These are phyloP conservation scores for Colletotrichum spaethianum DNA, from an alignment of 2,329 filamentous ascomycete genomes.

Conservation along the genomic window DNA sequence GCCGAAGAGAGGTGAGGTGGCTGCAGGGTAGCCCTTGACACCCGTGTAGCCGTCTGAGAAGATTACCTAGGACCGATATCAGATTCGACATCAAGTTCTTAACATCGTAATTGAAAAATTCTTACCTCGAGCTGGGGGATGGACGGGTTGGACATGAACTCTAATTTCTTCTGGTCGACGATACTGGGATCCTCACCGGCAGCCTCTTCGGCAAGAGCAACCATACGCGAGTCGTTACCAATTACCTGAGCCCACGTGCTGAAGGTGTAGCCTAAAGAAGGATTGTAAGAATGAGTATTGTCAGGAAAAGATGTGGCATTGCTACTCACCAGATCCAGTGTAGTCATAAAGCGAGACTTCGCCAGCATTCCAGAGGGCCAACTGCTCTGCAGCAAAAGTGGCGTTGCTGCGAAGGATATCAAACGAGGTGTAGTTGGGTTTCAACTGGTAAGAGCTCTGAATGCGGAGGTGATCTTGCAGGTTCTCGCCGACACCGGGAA, in stretches of 20 bases:
- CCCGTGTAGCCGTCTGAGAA: constrained; percentile 62
- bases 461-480: constrained; percentile 54
- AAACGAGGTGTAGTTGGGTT: constrained; percentile 49
- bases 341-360: constrained; percentile 56
- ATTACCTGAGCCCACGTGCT: constrained; percentile 57
- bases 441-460: constrained; percentile 52
- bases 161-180: constrained; percentile 56
- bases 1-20: constrained; percentile 48
- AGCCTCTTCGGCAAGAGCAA: constrained; percentile 51
- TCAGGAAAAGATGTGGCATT: not conserved
- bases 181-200: constrained; percentile 47
- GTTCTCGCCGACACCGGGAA: constrained; percentile 68
- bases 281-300: not conserved
- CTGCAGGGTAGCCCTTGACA: constrained; percentile 51
- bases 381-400: constrained; percentile 55
- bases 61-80: constrained; percentile 43
- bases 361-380: constrained; percentile 52
- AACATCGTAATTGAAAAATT: not conserved
- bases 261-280: constrained; percentile 52
- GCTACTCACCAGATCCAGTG: constrained; percentile 48
- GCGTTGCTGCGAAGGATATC: constrained; percentile 50
- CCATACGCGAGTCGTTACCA: constrained; percentile 49
- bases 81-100: not conserved
- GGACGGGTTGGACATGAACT: constrained; percentile 53
- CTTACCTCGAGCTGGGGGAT: constrained; percentile 57